Evolutionary conservation across 164 flowering plant species (phyloP).

Genomic region (Cinnamomum chago): DNA sequence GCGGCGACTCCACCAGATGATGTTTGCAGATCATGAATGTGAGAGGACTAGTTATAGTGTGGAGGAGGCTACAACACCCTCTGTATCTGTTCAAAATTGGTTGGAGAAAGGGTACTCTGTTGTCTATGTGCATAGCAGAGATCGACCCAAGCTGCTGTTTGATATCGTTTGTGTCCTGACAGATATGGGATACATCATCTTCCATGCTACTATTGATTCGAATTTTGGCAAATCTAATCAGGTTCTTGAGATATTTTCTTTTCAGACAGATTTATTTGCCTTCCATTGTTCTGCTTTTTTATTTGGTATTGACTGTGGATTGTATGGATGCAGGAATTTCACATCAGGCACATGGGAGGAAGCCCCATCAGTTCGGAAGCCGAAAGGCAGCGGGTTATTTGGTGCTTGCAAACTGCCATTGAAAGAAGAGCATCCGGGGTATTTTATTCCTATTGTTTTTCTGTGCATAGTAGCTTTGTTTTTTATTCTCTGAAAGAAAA

Average conservation of each 20-base stretch:
- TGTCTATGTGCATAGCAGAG: conserved; percentile 26
- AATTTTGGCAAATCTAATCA: conserved; percentile 12
- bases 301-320: conserved; percentile 4
- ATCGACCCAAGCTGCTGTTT: conserved; percentile 25
- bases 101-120: conserved; percentile 28
- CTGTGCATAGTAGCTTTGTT: neutral
- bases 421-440: conserved; percentile 81
- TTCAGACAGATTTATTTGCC: neutral
- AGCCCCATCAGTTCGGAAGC: conserved; percentile 74
- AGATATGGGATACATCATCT: conserved; percentile 32
- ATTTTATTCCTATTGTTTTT: conserved; percentile 21
- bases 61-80: neutral
- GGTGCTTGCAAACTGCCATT: conserved; percentile 66
- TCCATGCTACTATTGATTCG: conserved; percentile 27
- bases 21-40: conserved; percentile 78
- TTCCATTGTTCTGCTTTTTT: neutral
- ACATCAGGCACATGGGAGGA: conserved; percentile 71
- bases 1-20: conserved; percentile 78
- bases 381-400: conserved; percentile 66
- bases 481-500: neutral
- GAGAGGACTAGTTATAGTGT: conserved; percentile 18
- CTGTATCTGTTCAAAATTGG: conserved; percentile 17
- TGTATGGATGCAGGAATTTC: conserved; percentile 56
- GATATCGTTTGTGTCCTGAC: conserved; percentile 28
- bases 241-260: conserved; percentile 10